A percentile compares a stretch with the other conserved stretches of the same genome.
Conservation (phyloP, 495 filamentous ascomycete genomes). For the Podospora pseudoanserina region DNA sequence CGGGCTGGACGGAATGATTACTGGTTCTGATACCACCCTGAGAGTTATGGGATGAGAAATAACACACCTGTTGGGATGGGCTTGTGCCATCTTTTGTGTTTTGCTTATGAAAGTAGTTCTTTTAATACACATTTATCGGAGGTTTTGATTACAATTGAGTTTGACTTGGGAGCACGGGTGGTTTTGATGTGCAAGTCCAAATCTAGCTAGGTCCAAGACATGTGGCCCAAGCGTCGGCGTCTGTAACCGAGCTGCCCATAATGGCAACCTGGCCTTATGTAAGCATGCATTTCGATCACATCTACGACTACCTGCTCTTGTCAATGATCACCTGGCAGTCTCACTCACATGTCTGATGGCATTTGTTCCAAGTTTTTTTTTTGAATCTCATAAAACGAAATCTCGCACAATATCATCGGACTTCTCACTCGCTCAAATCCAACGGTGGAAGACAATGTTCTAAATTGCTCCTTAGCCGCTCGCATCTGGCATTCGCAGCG, state of each 20-base stretch:
- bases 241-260: neutral
- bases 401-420: neutral
- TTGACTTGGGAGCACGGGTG: neutral
- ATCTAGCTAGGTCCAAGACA: neutral
- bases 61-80: no score
- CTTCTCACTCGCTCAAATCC: neutral
- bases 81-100: neutral
- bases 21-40: neutral
- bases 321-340: neutral
- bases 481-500: neutral
- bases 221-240: neutral
- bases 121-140: neutral
- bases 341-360: neutral
- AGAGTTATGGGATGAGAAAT: neutral
- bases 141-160: no score
- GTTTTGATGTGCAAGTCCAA: neutral
- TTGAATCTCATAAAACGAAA: neutral
- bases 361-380: neutral
- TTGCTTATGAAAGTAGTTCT: neutral
- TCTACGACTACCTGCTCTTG: neutral
- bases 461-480: neutral
- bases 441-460: neutral
- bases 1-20: neutral
- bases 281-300: neutral
- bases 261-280: neutral